Percentiles rank a stretch among this genome's conserved stretches.
Evolutionary conservation across 2,329 filamentous ascomycete genomes (phyloP).

Genomic region (Phialemoniopsis sp.): DNA sequence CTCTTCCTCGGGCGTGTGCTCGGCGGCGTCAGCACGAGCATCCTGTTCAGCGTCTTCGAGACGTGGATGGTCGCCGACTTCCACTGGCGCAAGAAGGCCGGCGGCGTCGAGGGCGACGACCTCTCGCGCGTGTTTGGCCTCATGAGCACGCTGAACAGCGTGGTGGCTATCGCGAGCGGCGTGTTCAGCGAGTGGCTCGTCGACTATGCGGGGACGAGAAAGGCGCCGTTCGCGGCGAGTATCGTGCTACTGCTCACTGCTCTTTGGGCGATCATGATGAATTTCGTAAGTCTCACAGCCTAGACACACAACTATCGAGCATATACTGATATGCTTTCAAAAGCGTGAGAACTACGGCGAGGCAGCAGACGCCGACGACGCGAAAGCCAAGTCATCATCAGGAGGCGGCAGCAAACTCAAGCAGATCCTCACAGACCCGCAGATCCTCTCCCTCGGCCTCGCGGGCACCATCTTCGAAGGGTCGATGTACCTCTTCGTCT

Average conservation of each 20-base stretch:
- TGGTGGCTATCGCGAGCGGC: slow-evolving; percentile 50
- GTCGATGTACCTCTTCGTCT: slow-evolving; percentile 56
- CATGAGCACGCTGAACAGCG: slow-evolving; percentile 47
- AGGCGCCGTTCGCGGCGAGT: slow-evolving; percentile 41
- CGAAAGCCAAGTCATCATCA: slow-evolving; percentile 4
- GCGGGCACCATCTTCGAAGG: slow-evolving; percentile 54
- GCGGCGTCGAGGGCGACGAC: slow-evolving; percentile 27
- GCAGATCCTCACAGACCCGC: slow-evolving; percentile 30
- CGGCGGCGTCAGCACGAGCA: slow-evolving; percentile 49
- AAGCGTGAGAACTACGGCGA: slow-evolving; percentile 47
- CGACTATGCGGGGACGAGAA: slow-evolving; percentile 36
- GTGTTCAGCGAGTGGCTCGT: slow-evolving; percentile 49
- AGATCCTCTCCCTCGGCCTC: slow-evolving; percentile 43
- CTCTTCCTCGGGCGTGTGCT: slow-evolving; percentile 49
- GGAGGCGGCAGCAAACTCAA: slow-evolving; percentile 7
- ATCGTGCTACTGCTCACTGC: slow-evolving; percentile 34
- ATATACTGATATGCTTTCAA: too few relatives aligned
- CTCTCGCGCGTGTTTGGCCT: slow-evolving; percentile 45
- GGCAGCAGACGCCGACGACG: slow-evolving; percentile 9
- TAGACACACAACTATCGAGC: too few relatives aligned
- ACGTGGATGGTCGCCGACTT: slow-evolving; percentile 59
- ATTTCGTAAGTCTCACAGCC: neutral
- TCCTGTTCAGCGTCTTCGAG: slow-evolving; percentile 57
- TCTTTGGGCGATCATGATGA: slow-evolving; percentile 30
- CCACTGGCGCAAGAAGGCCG: slow-evolving; percentile 31